Evolutionary conservation across 1,284 basidiomycete genomes (phyloP), one percentile per base, ranked within the genome.

Genomic region (Irpex lacteus): DNA sequence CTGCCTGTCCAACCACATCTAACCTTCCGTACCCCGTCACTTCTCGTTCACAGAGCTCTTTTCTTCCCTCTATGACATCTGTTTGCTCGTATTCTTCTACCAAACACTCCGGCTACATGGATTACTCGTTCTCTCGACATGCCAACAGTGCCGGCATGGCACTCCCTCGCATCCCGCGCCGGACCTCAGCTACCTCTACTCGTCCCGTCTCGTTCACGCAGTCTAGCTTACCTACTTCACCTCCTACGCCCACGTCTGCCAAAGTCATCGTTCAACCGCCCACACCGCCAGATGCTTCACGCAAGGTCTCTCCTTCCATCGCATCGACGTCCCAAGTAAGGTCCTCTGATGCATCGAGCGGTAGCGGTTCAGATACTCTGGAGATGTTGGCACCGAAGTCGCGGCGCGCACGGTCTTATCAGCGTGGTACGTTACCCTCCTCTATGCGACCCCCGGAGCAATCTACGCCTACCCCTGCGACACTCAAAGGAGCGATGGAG

Each of bases 401-500:
- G 72, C 60, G 76, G 60, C 71, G 72, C 37, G 60, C 61, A 68
- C 79, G 36, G 73, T 38, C 70, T 74, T 57, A 81, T 77, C 64
- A 72, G 18, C 74, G 75, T 59, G 75, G 69, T 68, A 70, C 71
- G 67, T 65, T 74, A 63, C 68, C 72, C 47, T 67, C 73, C 5
- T 61, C 76, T 38, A 66, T 66, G 65, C 73, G 75, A 58, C 75
- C 80, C 1, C 78, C 80, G 4, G 79, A 79, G 59, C 76, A 76
- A 1, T 80, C 79, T 2, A 79, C 81, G 5, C 80, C 79, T 15
- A 77, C 76, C 40, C 80, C 80, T 19, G 73, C 77, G 11, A 71
- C 77, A n/a, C 66, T 76, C 67, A 69, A 71, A 58, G 66, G 2
- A 74, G 69, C 57, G 59, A 59, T 3, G 36, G 55, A 26, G 5